Conservation (phyloP, 805 yeast genomes). For the Candida manassasensis region DNA sequence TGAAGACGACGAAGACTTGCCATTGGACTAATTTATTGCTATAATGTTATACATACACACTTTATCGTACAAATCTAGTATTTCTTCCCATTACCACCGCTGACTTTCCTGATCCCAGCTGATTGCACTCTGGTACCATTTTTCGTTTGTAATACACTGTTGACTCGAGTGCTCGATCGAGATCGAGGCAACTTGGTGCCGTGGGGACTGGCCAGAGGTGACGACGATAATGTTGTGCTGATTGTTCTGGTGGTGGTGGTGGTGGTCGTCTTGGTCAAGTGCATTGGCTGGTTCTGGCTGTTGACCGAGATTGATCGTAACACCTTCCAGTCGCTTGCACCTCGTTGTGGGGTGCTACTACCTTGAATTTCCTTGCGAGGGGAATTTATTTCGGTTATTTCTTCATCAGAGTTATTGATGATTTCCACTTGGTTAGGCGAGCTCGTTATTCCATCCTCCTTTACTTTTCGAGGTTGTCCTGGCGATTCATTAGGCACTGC, state of each 20-base stretch:
- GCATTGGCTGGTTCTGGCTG: slow-evolving; percentile 25
- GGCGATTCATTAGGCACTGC: slow-evolving; percentile 93
- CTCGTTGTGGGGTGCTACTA: slow-evolving; percentile 22
- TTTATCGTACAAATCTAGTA: slow-evolving; percentile 9
- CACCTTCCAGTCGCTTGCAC: slow-evolving; percentile 31
- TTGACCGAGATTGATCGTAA: slow-evolving; percentile 36
- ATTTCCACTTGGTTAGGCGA: slow-evolving; percentile 19
- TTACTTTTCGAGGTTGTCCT: slow-evolving; percentile 87
- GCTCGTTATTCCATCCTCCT: slow-evolving; percentile 24
- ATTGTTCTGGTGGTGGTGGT: slow-evolving; percentile 49
- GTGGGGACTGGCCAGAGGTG: slow-evolving; percentile 28
- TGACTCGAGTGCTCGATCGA: slow-evolving; percentile 18
- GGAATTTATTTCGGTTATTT: slow-evolving; percentile 13
- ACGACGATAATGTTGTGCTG: slow-evolving; percentile 34
- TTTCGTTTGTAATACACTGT: slow-evolving; percentile 11
- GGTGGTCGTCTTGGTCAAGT: slow-evolving; percentile 39
- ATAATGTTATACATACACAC: slow-evolving; percentile 19
- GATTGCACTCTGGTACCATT: slow-evolving; percentile 3
- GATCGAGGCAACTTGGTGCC: slow-evolving; percentile 22
- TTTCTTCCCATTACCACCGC: slow-evolving; percentile 14
- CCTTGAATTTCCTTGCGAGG: slow-evolving; percentile 20
- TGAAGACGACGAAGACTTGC: slow-evolving; percentile 8
- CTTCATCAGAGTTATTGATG: slow-evolving; percentile 44
- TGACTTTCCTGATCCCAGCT: slow-evolving; percentile 20
- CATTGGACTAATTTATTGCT: slow-evolving; percentile 17